A percentile compares a stretch with the other conserved stretches of the same genome.
Conservation (phyloP, 768 basidiomycete species). For the Phanerochaete carnosa region DNA sequence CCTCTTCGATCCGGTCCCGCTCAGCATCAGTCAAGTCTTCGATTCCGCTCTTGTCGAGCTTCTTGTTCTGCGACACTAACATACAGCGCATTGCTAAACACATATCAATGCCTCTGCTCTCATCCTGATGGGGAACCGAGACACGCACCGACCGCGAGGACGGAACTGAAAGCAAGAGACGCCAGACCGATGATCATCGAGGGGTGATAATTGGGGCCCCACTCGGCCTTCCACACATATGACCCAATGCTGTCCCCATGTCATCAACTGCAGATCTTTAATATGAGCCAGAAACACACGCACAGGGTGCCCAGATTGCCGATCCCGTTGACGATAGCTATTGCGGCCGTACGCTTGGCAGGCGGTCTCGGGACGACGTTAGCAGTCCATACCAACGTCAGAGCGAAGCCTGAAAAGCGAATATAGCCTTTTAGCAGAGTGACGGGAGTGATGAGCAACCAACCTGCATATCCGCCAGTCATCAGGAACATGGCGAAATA, state of each 20-base stretch:
- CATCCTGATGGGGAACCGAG: too few species aligned
- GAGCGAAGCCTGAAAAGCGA: constrained; percentile 31
- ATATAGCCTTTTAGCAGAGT: not conserved
- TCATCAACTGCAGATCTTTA: not conserved
- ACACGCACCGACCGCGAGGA: constrained; percentile 31
- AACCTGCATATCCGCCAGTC: constrained; percentile 52
- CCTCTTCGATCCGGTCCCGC: constrained; percentile 50
- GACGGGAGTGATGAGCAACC: not conserved
- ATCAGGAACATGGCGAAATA: constrained; percentile 65
- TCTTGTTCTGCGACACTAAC: constrained; percentile 48
- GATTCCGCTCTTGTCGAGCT: constrained; percentile 47
- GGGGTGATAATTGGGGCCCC: constrained; percentile 60
- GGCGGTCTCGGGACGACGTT: constrained; percentile 61
- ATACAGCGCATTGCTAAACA: constrained; percentile 39
- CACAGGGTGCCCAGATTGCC: constrained; percentile 59
- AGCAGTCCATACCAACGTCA: constrained; percentile 59
- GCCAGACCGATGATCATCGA: constrained; percentile 52
- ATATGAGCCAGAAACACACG: constrained; percentile 19
- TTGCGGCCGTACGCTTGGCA: constrained; percentile 51
- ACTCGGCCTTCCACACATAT: constrained; percentile 55
- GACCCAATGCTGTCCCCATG: constrained; percentile 46
- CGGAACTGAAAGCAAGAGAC: constrained; percentile 28
- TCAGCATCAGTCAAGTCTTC: constrained; percentile 40
- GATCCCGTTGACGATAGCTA: constrained; percentile 61
- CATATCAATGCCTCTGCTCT: too few species aligned